Base-by-base conservation (phyloP, 129 eudicot species). In the Helianthus tuberosus region DNA sequence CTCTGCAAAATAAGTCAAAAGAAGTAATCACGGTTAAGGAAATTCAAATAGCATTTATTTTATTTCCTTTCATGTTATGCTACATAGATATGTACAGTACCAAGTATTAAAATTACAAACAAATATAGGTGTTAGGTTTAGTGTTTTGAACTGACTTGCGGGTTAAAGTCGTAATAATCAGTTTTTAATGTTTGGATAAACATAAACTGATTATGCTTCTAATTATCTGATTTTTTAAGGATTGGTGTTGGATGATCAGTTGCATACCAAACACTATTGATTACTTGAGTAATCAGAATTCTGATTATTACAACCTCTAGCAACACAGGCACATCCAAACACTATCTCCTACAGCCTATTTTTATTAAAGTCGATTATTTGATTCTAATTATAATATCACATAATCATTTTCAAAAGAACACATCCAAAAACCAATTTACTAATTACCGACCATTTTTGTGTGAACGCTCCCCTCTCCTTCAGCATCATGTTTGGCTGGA, bases 401-500 rank as follows among this genome's bases (percentile, higher is more conserved):
- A 2, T 12, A 23, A 54, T 38, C 53, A 53, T 38, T 20, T 55
- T 71, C 52, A 71, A 13, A 36, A 53, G 6, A 35, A 52, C 38
- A 27, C 32, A 63, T 58, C 41, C 25, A 73, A 70, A 11, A 58
- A 64, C 3, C 38, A 3, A 35, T 44, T 41, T 38, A 54, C 46
- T 48, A 60, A 43, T 51, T 39, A 70, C 91, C 58, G 74, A 93
- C 96, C 94, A 71, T 72, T 84, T 80, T 89, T 74, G 86, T 72
- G 76, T 78, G 69, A 69, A 76, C 71, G 69, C 68, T 72, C 48
- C 77, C 91, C 69, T 84, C 86, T 23, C 65, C 70, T 74, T 86
- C 91, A 76, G 90, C 84, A 64, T 79, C 76, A 64, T 84, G 86
- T 72, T 70, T 86, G 54, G 86, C 91, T 35, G 96, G 96, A 47